Evolutionary conservation across 2,329 filamentous ascomycete genomes (phyloP).

Genomic region (Ilyonectria sp.): DNA sequence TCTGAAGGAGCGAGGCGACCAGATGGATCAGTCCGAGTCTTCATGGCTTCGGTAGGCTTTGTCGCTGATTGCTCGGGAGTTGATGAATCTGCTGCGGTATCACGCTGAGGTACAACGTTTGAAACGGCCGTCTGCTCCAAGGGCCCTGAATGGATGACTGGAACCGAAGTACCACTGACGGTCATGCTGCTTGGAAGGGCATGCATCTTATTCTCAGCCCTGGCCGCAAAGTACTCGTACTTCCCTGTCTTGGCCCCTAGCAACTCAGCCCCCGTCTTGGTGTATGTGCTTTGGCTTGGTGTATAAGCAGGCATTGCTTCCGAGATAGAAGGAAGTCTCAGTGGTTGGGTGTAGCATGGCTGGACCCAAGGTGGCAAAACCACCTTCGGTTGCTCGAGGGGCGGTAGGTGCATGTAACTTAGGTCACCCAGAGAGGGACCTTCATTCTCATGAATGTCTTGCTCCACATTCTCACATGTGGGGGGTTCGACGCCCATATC

Average conservation of each 20-base stretch:
- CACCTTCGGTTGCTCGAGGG: constrained; percentile 20
- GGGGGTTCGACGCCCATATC: not conserved
- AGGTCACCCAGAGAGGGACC: not conserved
- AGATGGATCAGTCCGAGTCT: not conserved
- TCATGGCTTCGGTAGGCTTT: not conserved
- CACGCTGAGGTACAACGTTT: not conserved
- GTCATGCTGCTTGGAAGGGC: constrained; percentile 23
- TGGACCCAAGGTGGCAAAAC: constrained; percentile 7
- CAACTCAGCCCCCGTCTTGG: constrained; percentile 41
- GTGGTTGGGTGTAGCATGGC: not conserved
- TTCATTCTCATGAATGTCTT: not conserved
- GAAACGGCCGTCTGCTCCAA: not conserved
- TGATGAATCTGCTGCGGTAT: not conserved
- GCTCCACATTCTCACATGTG: not conserved
- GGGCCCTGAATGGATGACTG: not conserved
- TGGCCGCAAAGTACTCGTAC: constrained; percentile 57
- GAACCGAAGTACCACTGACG: not conserved
- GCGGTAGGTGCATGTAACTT: constrained; percentile 20
- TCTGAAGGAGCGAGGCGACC: constrained; percentile 25
- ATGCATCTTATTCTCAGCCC: constrained; percentile 54
- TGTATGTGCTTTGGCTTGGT: not conserved
- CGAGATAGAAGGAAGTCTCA: constrained; percentile 40
- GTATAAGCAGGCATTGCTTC: constrained; percentile 31
- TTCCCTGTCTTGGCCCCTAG: constrained; percentile 57
- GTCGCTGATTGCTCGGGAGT: not conserved